Evolutionary conservation across 176 grass and related monocot genomes (phyloP), one percentile per base, ranked within the genome.

Genomic region (Aegilops bicornis): DNA sequence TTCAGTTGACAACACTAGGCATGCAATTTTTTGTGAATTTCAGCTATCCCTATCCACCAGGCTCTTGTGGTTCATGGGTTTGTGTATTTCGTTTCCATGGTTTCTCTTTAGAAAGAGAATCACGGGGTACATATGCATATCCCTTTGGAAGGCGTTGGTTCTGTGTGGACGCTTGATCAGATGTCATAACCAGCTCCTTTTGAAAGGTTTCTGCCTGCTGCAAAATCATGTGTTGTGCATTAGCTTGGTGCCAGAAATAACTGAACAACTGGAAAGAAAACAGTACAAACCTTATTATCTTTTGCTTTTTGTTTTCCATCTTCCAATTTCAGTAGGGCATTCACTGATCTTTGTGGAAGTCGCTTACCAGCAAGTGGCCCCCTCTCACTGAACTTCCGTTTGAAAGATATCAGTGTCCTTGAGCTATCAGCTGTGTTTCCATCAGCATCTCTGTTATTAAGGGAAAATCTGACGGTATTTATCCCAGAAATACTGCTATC

Each of bases 101-200:
- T 69, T 90, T 94, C 37, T 99, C 97, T 94, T 99, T 99, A 75
- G 94, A 92, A 73, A 99, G 85, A 87, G 90, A 94, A 25, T 93
- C 94, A 82, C 95, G 86, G 75, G 97, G 97, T 35, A 99, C 94
- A 91, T 96, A 99, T 30, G 71, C 92, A 65, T 93, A 99, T 69
- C 97, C 97, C 64, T 94, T 94, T 16, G 97, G 94, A 82, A 96
- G 97, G 59, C 92, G 84, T 82, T 99, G 97, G 65, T 97, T 99
- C 79, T 96, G 94, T 31, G 89, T 94, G 42, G 85, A 91, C 29
- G 97, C 94, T 90, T 99, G 94, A 83, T 96, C 97, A 64, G 94
- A 99, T 68, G 92, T 96, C 94, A 99, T 96, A 66, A 94, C 83
- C 63, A 93, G 76, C 87, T 98, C 95, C 77, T 95, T 95, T 61